Base-by-base conservation (phyloP, 345 rosid genomes). In the Linum tenue region DNA sequence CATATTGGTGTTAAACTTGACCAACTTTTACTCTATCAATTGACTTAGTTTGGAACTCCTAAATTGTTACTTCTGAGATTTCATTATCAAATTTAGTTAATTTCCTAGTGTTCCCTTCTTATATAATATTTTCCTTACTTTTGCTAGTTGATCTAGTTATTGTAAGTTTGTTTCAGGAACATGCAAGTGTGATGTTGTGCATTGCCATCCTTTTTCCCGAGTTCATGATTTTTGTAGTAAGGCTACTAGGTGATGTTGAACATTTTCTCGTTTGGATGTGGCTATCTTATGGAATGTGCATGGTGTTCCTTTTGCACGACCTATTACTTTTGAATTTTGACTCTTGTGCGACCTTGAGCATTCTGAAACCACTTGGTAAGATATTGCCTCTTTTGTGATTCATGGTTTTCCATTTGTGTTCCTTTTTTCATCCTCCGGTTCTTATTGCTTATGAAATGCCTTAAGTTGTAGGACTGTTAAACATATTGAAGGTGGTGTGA, bases 401-500 rank as follows among this genome's bases (percentile, higher is more conserved):
- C 65, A 8, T 1, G 41, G 14, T 57, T 55, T 64, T 58, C 55
- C 35, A 40, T 71, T 48, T 48, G 8, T 11, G 53, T 8, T 48
- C 42, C 31, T 7, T 37, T 12, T 5, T n/a, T n/a, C n/a, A 6
- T 9, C 53, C 53, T 9, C 10, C 2, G 62, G 56, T 63, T 40
- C 40, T 43, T 56, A 43, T 59, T 41, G 58, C 62, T 55, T 17
- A 37, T 39, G 35, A 66, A 53, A 55, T 40, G 39, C 7, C 37
- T 41, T 40, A 5, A 67, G 1, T n/a, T 70, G 37, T 73, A 90
- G 99, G 97, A 86, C 88, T 40, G 87, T 94, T 67, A 87, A 88
- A 76, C 96, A 94, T 80, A 81, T 88, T 74, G 97, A 97, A 2
- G 96, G 97, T 75, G 95, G 97, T 62, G 99, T 35, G 97, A 94